Base-by-base conservation (phyloP, 371 early-diverging fungal genomes). In the Capillidium heterosporum region DNA sequence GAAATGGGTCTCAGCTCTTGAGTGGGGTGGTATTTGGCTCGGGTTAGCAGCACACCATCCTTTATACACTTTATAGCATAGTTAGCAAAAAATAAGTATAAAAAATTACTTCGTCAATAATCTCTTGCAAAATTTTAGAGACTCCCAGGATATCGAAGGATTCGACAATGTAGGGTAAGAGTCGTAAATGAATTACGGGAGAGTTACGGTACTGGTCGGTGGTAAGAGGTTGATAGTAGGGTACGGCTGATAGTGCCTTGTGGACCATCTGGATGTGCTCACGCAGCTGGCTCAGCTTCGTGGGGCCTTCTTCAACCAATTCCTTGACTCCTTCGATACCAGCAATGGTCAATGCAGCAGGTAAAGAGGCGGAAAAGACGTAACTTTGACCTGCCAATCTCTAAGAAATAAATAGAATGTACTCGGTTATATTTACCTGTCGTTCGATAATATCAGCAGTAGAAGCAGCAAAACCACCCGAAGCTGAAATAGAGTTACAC, bases 361-460 rank as follows among this genome's bases (percentile, higher is more conserved):
- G 99, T 40, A 99, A 78, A 13, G 99, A 89, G 4, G 99, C 99
- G 28, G 98, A 98, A 71, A 92, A 99, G 59, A 89, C 89, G 69
- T 99, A 99, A 0, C 93, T 87, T 19, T 75, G 71, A 8, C 95
- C 93, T 8, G 90, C 87, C 5, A 99, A 77, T 48, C 97, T 80
- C 70, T 95, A 82, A 28, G 13, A 48, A 35, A 43, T 21, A 21
- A 39, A 21, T 48, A n/a, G 11, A 66, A 17, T 60, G 17, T 19
- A 51, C 21, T 11, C 23, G 32, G 13, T 27, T 28, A 52, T 1
- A 21, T 47, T 4, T 32, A 71, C 69, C 63, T 80, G 87, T 72
- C 98, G 95, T 60, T 97, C 96, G 23, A 92, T 76, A 35, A 94
- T 81, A 56, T 91, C 88, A 58, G 73, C 75, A 56, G 78, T 75